A percentile compares a stretch with the other conserved stretches of the same genome.
phyloP scores from a whole-genome alignment of 495 filamentous ascomycete species.

The Annulohypoxylon maeteangense region DNA sequence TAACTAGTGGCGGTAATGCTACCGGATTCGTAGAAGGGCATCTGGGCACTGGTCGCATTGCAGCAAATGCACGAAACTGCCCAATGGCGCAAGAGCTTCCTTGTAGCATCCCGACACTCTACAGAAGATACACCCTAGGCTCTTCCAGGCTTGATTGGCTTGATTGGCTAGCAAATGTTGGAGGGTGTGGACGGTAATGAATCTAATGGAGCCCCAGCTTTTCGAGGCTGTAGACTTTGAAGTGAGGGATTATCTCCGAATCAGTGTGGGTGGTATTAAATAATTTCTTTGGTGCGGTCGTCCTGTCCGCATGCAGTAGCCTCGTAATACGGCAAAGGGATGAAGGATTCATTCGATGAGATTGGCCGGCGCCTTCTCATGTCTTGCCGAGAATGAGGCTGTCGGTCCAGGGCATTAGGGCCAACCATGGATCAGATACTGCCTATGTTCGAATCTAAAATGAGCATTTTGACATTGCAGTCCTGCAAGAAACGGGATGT shows the following conservation, averaged over 20 bases:
- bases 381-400: conserved; percentile 52
- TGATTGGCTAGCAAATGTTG: conserved; percentile 38
- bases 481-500: conserved; percentile 21
- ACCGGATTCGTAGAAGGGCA: conserved; percentile 41
- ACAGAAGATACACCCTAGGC: conserved; percentile 24
- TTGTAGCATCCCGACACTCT: conserved; percentile 42
- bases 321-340: conserved; percentile 49
- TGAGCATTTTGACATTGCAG: conserved; percentile 21
- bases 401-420: conserved; percentile 42
- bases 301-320: conserved; percentile 49
- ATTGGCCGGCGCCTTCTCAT: conserved; percentile 42
- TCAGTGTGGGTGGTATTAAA: conserved; percentile 44
- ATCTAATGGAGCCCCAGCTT: conserved; percentile 43
- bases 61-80: conserved; percentile 40
- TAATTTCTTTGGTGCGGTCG: conserved; percentile 45
- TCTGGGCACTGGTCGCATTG: conserved; percentile 31
- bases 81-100: conserved; percentile 28
- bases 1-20: conserved; percentile 43
- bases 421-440: conserved; percentile 36
- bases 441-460: conserved; percentile 28
- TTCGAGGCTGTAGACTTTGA: conserved; percentile 44
- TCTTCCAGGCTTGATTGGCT: background rate
- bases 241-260: conserved; percentile 51
- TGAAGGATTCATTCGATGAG: conserved; percentile 35
- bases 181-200: conserved; percentile 37